Base-by-base conservation (phyloP, 768 basidiomycete species). In the Hygrocybe punicea region DNA sequence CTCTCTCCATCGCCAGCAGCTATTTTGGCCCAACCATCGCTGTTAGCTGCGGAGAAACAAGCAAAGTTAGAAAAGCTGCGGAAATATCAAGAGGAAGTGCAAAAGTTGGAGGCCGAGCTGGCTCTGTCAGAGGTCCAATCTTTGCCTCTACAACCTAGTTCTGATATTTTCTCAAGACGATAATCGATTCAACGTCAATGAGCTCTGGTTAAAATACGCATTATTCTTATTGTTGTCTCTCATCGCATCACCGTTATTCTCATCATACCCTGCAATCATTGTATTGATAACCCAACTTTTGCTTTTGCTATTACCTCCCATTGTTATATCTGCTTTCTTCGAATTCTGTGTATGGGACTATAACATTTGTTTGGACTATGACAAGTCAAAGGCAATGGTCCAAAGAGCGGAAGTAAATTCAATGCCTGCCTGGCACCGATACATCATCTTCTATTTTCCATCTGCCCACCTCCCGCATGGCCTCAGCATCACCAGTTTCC, bases 381-480 rank as follows among this genome's bases (percentile, higher is more conserved):
- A n/a, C n/a, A n/a, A n/a, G n/a, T n/a, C n/a, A n/a, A n/a, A n/a
- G n/a, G n/a, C n/a, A n/a, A n/a, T n/a, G n/a, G n/a, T n/a, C n/a
- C n/a, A n/a, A n/a, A n/a, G n/a, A n/a, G n/a, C n/a, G n/a, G n/a
- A n/a, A n/a, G n/a, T n/a, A n/a, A n/a, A n/a, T n/a, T 73, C 68
- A 88, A 69, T 89, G 87, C 57, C 86, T 74, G 37, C 81, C 83
- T 2, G 82, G 70, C 8, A 82, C 71, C 0, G 81, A 79, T 1
- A 86, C 78, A 3, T 88, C 88, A 60, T 89, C 85, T 60, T 91
- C 88, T 35, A 93, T 85, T 40, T 80, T 83, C 97, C 97, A 99
- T 53, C 78, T 75, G 0, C 96, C 97, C 0, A 99, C 93, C 62
- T 89, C 82, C 34, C 83, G 76, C 96, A 99, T 98, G 0, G 94